Evolutionary conservation across 2,329 filamentous ascomycete species (phyloP).

Genomic region (Fusarium incarnatum): DNA sequence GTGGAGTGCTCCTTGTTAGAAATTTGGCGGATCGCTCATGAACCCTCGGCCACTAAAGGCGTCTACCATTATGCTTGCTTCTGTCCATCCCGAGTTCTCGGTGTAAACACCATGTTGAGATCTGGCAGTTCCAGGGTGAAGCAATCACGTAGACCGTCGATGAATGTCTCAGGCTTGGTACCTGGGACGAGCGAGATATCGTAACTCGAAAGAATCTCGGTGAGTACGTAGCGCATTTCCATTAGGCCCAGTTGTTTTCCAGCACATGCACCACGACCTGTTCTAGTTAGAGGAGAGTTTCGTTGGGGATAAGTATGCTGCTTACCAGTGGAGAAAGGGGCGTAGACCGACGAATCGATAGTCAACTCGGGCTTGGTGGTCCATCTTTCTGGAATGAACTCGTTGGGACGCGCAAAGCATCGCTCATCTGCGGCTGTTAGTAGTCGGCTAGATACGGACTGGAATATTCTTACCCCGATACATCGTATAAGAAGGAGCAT

Average conservation of each 20-base stretch:
- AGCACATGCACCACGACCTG: conserved; percentile 29
- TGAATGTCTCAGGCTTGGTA: not conserved
- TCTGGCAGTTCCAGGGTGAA: conserved; percentile 23
- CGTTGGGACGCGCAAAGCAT: conserved; percentile 17
- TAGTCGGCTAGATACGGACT: not conserved
- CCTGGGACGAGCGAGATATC: conserved; percentile 6
- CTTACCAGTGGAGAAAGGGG: conserved; percentile 29
- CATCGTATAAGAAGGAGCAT: conserved; percentile 9
- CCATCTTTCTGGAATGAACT: conserved; percentile 37
- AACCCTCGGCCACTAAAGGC: not conserved
- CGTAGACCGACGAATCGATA: conserved; percentile 14
- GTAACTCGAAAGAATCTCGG: conserved; percentile 21
- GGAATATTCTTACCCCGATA: conserved; percentile 14
- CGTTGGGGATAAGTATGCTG: accelerated
- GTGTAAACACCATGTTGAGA: conserved; percentile 7
- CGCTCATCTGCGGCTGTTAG: conserved; percentile 4
- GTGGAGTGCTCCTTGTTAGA: too few species aligned
- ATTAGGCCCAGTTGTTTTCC: conserved; percentile 37
- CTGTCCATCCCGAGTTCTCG: not conserved
- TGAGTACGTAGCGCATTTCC: conserved; percentile 31
- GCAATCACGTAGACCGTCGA: conserved; percentile 18
- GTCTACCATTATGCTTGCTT: not conserved
- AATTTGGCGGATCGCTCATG: too few species aligned
- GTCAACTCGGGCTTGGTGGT: conserved; percentile 21
- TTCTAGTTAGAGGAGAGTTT: not conserved